These are phyloP conservation scores for Heracleum sosnowskyi DNA, from an alignment of 129 eudicot species.

Conservation along the genomic window DNA sequence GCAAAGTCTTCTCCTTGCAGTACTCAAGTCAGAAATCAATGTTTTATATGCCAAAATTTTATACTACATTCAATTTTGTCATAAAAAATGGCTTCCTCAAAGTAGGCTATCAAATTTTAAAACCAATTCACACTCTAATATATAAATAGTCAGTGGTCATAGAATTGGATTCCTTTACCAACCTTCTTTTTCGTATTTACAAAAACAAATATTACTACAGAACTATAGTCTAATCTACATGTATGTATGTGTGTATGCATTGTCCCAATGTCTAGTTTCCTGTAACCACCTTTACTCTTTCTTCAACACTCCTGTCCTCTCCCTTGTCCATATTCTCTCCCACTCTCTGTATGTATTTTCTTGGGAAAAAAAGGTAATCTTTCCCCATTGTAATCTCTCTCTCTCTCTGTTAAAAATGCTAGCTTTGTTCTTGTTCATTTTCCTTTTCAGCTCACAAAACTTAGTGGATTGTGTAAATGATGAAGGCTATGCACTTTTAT, in stretches of 20 bases:
- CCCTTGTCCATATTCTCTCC: neutral
- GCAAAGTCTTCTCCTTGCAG: neutral
- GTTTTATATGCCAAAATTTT: neutral
- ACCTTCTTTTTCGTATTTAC: neutral
- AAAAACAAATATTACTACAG: neutral
- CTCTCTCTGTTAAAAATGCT: conserved; percentile 26
- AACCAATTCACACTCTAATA: neutral
- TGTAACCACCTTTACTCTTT: conserved; percentile 10
- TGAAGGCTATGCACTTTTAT: conserved; percentile 71
- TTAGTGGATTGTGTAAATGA: conserved; percentile 54
- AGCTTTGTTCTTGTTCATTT: conserved; percentile 34
- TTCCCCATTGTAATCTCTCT: neutral
- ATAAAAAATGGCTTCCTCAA: neutral
- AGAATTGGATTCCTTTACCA: conserved; percentile 5
- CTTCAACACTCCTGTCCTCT: conserved; percentile 7
- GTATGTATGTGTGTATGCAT: neutral
- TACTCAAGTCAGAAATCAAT: neutral
- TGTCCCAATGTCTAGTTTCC: conserved; percentile 2
- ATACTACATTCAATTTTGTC: neutral
- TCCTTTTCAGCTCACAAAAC: conserved; percentile 30
- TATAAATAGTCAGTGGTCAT: neutral
- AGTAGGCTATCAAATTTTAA: neutral
- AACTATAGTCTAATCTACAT: neutral
- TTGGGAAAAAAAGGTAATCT: neutral
- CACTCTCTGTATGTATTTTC: neutral